Percentiles rank a stretch among this genome's conserved stretches.
Conservation (phyloP, 441 rosid genomes). For the Gossypium schwendimanii region DNA sequence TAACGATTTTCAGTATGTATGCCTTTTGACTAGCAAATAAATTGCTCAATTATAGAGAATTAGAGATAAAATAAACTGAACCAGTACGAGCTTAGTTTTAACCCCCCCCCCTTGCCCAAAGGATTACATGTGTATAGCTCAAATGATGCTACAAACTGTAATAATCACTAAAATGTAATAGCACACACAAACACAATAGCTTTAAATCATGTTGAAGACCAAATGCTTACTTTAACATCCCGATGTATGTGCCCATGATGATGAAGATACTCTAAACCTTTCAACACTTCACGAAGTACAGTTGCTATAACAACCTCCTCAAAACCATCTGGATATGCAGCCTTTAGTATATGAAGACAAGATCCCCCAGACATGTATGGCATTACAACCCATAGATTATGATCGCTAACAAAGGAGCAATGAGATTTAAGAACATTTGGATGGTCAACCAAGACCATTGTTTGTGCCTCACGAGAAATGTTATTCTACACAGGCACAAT, state of each 20-base stretch:
- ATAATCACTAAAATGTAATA: not conserved
- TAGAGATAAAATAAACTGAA: not conserved
- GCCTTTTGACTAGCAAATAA: not conserved
- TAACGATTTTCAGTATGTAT: not conserved
- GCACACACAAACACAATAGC: not conserved
- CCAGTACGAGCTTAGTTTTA: not conserved
- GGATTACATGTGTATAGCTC: not conserved
- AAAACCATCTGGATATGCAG: conserved; percentile 87
- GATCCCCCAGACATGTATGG: conserved; percentile 98
- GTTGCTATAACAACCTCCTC: conserved; percentile 91
- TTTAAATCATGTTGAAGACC: not conserved
- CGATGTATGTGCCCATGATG: conserved; percentile 98
- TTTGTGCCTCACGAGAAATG: conserved; percentile 87
- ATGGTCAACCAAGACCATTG: conserved; percentile 92
- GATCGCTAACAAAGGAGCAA: conserved; percentile 88
- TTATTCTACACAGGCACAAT: conserved; percentile 39
- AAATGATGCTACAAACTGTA: not conserved
- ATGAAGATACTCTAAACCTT: conserved; percentile 93
- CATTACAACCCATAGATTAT: conserved; percentile 93
- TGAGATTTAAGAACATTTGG: conserved; percentile 87
- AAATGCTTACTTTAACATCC: conserved; percentile 70
- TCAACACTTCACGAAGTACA: conserved; percentile 70
- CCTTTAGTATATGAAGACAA: conserved; percentile 93
- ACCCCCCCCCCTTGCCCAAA: not conserved
- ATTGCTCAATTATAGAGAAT: not conserved